Percentiles rank a stretch among this genome's conserved stretches.
Evolutionary conservation across 2,329 filamentous ascomycete species (phyloP).

Genomic region (Zalaria sp.): DNA sequence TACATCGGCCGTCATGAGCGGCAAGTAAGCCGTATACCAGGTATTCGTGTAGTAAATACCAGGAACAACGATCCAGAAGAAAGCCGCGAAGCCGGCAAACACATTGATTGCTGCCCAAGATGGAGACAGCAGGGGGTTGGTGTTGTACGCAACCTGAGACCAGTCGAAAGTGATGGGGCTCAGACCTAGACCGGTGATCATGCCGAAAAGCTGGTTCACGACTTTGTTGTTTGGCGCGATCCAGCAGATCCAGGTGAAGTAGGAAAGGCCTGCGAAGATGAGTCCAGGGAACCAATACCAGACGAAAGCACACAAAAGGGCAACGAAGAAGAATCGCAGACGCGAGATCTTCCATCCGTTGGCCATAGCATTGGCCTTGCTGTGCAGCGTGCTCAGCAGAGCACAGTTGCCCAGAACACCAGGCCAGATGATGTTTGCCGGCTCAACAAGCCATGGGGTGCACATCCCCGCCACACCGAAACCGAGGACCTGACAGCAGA

Average conservation of each 20-base stretch:
- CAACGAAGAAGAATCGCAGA: constrained; percentile 69
- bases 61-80: constrained; percentile 30
- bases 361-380: constrained; percentile 63
- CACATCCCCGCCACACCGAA: constrained; percentile 78
- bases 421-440: constrained; percentile 85
- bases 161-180: constrained; percentile 85
- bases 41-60: constrained; percentile 40
- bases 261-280: constrained; percentile 70
- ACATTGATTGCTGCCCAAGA: constrained; percentile 27
- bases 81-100: constrained; percentile 27
- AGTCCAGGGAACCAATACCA: constrained; percentile 82
- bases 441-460: constrained; percentile 66
- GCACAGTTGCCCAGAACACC: constrained; percentile 76
- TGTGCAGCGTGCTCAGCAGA: constrained; percentile 74
- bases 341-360: constrained; percentile 52
- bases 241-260: constrained; percentile 84
- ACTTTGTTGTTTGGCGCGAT: constrained; percentile 78
- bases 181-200: constrained; percentile 67
- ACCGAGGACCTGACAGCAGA: constrained; percentile 76
- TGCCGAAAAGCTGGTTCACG: constrained; percentile 72
- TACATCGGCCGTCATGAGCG: constrained; percentile 69
- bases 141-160: constrained; percentile 79
- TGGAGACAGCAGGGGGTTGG: constrained; percentile 41
- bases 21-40: constrained; percentile 63
- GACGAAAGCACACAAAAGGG: constrained; percentile 55